Evolutionary conservation across 2,329 filamentous ascomycete genomes (phyloP).

Genomic region (Epichloe hybrida): DNA sequence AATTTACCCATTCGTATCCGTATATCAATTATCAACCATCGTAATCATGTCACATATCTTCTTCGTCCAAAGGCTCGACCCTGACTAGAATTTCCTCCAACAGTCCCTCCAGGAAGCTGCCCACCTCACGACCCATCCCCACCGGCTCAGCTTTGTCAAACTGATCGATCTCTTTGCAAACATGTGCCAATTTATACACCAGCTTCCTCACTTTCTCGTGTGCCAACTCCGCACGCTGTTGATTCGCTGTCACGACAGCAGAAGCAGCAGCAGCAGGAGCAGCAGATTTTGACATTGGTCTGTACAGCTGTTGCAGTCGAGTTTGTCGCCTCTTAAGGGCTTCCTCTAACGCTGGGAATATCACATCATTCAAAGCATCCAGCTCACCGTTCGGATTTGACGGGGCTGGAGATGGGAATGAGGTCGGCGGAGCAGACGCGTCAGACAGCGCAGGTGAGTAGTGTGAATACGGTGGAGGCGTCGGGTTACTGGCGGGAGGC

Average conservation of each 20-base stretch:
- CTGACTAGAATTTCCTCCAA: conserved; percentile 87
- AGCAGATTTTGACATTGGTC: conserved; percentile 16
- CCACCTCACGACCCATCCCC: conserved; percentile 84
- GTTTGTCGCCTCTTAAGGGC: conserved; percentile 69
- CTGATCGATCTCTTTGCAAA: conserved; percentile 83
- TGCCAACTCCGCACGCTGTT: conserved; percentile 54
- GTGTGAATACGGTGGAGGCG: conserved; percentile 17
- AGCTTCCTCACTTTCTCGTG: conserved; percentile 74
- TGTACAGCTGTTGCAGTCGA: conserved; percentile 40
- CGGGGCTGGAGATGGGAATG: conserved; percentile 44
- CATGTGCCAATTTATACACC: conserved; percentile 67
- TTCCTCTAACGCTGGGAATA: conserved; percentile 84
- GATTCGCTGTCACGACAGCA: conserved; percentile 40
- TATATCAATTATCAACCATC: neutral
- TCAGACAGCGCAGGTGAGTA: conserved; percentile 20
- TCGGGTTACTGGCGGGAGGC: conserved; percentile 3
- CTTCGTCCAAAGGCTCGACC: conserved; percentile 75
- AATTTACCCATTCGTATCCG: too few species aligned
- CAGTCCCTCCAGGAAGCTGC: conserved; percentile 79
- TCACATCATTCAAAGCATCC: conserved; percentile 79
- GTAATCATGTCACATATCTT: conserved; percentile 26
- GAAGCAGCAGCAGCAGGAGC: conserved; percentile 11
- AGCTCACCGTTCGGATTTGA: conserved; percentile 53
- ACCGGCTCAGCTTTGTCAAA: conserved; percentile 78
- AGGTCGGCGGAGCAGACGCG: conserved; percentile 24